Evolutionary conservation across 495 filamentous ascomycete genomes (phyloP), one percentile per base, ranked within the genome.

Genomic region (Collariella sp.): DNA sequence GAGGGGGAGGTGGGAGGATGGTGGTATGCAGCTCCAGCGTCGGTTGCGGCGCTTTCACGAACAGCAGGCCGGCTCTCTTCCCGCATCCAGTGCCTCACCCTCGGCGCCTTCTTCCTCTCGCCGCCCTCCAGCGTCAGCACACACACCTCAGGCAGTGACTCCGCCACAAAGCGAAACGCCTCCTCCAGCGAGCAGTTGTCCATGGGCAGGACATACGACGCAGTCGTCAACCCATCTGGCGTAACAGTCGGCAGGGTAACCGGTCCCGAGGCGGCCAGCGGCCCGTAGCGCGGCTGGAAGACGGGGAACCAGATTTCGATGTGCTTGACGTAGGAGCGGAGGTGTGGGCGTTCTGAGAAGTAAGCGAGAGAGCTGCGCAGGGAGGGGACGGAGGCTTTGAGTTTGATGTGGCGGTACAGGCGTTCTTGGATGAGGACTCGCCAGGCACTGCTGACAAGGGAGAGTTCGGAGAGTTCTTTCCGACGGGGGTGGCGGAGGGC

Each of bases 271-370:
- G 76, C 70, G 15, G 75, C 72, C 46, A 67, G 47, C 24, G 69
- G 63, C 2, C 68, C 61, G 44, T 69, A 74, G 39, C 72, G 72
- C 38, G 75, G 72, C 18, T 83, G 81, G 74, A 84, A 87, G 26
- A 87, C 81, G 6, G 85, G 85, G 44, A 88, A 81, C 80, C 84
- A 87, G 16, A 86, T 73, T 62, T 89, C 84, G 51, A 87, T 74
- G 62, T 88, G 83, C 46, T 83, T 82, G 50, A 88, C 81, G 47
- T 86, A 80, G 3, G 65, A 51, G 29, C 76, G 70, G 4, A 89
- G 73, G 57, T 86, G 80, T 19, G 77, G 72, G 46, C 83, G 75
- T 13, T 62, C 56, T 10, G 67, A 58, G 50, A 89, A 86, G 75
- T 81, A 87, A 18, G 64, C 58, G 55, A 73, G 70, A 7, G 81